Base-by-base conservation (phyloP, 2,329 filamentous ascomycete genomes). In the Colletotrichum sp. region DNA sequence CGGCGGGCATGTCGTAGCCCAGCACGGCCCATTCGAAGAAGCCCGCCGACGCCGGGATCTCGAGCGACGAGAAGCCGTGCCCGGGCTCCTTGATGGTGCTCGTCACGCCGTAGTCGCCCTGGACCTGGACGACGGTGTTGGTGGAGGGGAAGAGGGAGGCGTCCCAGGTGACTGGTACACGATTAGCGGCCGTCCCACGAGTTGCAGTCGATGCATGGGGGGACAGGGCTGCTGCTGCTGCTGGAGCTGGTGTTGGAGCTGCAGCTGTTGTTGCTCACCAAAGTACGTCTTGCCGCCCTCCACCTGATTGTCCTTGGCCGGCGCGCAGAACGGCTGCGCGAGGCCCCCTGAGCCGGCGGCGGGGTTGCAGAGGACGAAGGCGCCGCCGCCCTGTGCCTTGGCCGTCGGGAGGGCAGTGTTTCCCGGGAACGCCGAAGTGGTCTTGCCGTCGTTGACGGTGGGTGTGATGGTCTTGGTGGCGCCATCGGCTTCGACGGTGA, bases 141-240 rank as follows among this genome's bases (percentile, higher is more conserved):
- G 73, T 68, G 26, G 49, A 49, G 44, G 77, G 63, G 55, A 78
- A 78, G 39, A 78, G 57, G n/a, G 49, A 57, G 13, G 68, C 44
- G 55, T 78, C 77, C 77, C 77, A 78, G 12, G 77, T 78, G 62
- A 78, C 77, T 78, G 63, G 15, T 28, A 55, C 30, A 67, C 28
- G 59, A 67, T 77, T 57, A 78, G 69, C 18, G 16, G 34, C 10
- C 32, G 60, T 15, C 10, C n/a, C 8, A 49, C 12, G n/a, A 16
- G 16, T n/a, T 10, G 16, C 10, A 34, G 36, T 36, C 9, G 28
- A 18, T 36, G 18, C 18, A 62, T 30, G 24, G 26, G 55, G 32
- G 55, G 55, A 24, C 65, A 36, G 12, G 6, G 21, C 77, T 52
- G 44, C 44, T 49, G 44, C 44, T 49, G 39, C 44, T 49, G 44